Base-by-base conservation (phyloP, 768 basidiomycete genomes). In the Termitomyces bulborhizus region DNA sequence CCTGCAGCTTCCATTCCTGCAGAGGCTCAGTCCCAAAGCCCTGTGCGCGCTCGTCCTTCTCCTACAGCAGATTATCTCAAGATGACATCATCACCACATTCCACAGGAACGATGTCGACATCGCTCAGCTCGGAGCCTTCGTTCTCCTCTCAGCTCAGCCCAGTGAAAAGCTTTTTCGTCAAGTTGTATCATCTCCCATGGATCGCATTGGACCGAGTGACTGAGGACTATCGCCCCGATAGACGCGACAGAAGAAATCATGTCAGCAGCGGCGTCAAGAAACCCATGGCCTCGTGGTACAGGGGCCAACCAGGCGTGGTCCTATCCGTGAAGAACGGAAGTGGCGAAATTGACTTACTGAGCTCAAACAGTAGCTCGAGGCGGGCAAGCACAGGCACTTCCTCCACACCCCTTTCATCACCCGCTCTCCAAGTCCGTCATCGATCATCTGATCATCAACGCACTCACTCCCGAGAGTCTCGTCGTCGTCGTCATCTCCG, bases 101-200 rank as follows among this genome's bases (percentile, higher is more conserved):
- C 58, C 50, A 56, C 50, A 53, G 52, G 60, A 31, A 60, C 59
- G 1, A 53, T 60, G 2, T 57, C 62, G 11, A 67, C 69, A 1
- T 66, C 66, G 1, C 64, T 58, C 15, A 66, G 65, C 4, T 65
- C 65, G 16, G 71, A 72, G 36, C 72, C 72, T 11, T 75, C 75
- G 3, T 75, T 73, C 54, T 65, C 69, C 46, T 62, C 60, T 26
- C 69, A 66, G 27, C 67, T 76, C 34, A 68, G 69, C 42, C 76
- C 76, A 1, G 57, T 80, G 11, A 72, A 72, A 34, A 69, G 72
- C 13, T 80, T 80, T 53, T 63, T 78, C 51, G 61, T 69, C 6
- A 69, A 63, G 2, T 31, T 81, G 3, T 74, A 77, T 46, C 57
- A 66, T 16, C 70, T 81, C 47, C 80, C 80, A 1, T 81, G 80